Base-by-base conservation (phyloP, 2,329 filamentous ascomycete species). In the Calonectria hongkongensis region DNA sequence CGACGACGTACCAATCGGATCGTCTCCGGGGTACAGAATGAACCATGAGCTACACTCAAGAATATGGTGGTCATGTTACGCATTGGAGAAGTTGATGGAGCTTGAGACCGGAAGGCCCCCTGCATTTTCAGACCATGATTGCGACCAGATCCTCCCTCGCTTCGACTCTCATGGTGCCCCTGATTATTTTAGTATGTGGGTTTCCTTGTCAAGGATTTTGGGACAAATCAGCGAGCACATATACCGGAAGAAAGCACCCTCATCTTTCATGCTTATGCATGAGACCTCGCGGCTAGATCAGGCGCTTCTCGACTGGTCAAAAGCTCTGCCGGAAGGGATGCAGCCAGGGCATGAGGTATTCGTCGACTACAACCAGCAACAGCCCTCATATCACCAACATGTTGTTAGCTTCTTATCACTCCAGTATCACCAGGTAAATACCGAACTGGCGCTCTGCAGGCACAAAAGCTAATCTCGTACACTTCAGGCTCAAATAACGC, bases 11-110 rank as follows among this genome's bases (percentile, higher is more conserved):
- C 66, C 66, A 36, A 50, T 68, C 4, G 66, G 66, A 10, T 71
- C 69, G 21, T 71, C 69, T 3, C 69, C 54, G 15, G 54, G 39
- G 16, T 51, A 66, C 6, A 54, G 68, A 5, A 69, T 74, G 10
- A 67, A 78, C 21, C 74, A 73, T 0, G 58, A 72, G 21, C 12
- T 78, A 5, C 74, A 75, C 47, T 67, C 73, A 0, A 68, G 73
- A 56, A 66, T 78, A 2, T 78, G 76, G 76, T 78, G 76, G 76
- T 51, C 73, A 0, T 78, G 76, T 27, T 78, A 78, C 10, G 74
- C 71, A 0, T 12, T 78, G 16, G 76, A 78, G 36, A 78, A 78
- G 25, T 64, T 75, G 18, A 78, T 78, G 76, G 71, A 75, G 12
- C 28, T 78, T 3, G 76, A 78, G 47, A 78, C 76, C 0, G 76